Conservation (phyloP, 139 green algal species). For the Astrephomene gubernaculifera region DNA sequence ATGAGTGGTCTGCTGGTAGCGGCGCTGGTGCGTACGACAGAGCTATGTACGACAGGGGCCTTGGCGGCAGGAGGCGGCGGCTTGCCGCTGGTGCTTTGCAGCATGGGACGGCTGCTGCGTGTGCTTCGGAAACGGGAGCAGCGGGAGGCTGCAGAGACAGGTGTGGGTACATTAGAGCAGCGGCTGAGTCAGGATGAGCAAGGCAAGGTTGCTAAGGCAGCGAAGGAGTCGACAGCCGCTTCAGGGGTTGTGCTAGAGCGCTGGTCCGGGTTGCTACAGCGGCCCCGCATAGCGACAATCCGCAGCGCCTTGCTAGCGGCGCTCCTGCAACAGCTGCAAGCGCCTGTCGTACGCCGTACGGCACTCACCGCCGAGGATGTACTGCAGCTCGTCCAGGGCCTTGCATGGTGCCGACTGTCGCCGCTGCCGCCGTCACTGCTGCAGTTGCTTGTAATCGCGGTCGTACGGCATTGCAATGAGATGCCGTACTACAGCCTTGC, state of each 20-base stretch:
- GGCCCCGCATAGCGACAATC: no score
- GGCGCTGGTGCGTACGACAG: not conserved
- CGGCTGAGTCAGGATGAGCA: no score
- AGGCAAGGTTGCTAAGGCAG: no score
- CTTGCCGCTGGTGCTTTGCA: not conserved
- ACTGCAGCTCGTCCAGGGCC: slow-evolving; percentile 4
- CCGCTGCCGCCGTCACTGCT: not conserved
- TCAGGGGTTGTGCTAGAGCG: no score
- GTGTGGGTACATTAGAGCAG: no score
- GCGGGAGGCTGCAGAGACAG: not conserved
- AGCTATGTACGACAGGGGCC: not conserved
- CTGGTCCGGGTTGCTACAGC: slow-evolving; percentile 4
- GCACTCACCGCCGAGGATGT: not conserved
- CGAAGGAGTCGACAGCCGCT: no score
- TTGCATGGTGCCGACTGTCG: not conserved
- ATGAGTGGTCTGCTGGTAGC: not conserved
- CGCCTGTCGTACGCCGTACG: not conserved
- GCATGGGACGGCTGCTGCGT: slow-evolving; percentile 14
- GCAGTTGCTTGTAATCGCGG: not conserved
- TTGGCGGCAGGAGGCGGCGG: not conserved
- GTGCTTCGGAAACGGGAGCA: not conserved
- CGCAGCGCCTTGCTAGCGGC: not conserved
- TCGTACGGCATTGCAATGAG: not conserved
- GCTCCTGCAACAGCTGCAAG: not conserved
- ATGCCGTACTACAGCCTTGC: not conserved